Conservation (phyloP, 306 rosid genomes). For the Echinosophora koreensis region DNA sequence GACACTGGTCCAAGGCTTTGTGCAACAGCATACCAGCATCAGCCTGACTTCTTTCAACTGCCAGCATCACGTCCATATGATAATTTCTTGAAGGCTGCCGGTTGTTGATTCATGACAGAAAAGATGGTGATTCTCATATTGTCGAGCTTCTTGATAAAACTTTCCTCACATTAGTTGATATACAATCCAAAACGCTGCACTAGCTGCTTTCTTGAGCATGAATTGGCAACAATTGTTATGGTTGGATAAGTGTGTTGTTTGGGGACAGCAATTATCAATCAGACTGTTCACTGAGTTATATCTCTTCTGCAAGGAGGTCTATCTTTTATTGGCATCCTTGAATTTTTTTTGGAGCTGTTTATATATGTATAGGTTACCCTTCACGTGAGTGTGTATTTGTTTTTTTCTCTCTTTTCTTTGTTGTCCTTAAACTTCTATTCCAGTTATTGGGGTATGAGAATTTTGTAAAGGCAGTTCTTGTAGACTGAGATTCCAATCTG, state of each 20-base stretch:
- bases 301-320: conserved; percentile 38
- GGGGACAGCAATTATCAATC: conserved; percentile 25
- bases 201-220: conserved; percentile 36
- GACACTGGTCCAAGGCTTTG: conserved; percentile 60
- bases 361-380: conserved; percentile 42
- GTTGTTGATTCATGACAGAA: conserved; percentile 61
- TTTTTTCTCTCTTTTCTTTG: neutral
- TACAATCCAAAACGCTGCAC: conserved; percentile 38
- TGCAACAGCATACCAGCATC: conserved; percentile 67
- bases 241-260: conserved; percentile 31
- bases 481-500: conserved; percentile 25
- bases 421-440: conserved; percentile 40
- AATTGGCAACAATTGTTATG: conserved; percentile 28
- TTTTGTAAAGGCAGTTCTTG: conserved; percentile 47
- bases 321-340: conserved; percentile 50
- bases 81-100: conserved; percentile 83
- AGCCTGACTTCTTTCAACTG: conserved; percentile 66
- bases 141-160: conserved; percentile 33
- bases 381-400: conserved; percentile 36
- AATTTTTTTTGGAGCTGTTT: conserved; percentile 38
- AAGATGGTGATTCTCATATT: conserved; percentile 12
- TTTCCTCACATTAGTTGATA: conserved; percentile 13
- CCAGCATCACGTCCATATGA: conserved; percentile 83
- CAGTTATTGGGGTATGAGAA: conserved; percentile 42
- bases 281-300: conserved; percentile 26